These are phyloP conservation scores for Leptographium radiaticola DNA, from an alignment of 2,329 filamentous ascomycete species.

Conservation along the genomic window DNA sequence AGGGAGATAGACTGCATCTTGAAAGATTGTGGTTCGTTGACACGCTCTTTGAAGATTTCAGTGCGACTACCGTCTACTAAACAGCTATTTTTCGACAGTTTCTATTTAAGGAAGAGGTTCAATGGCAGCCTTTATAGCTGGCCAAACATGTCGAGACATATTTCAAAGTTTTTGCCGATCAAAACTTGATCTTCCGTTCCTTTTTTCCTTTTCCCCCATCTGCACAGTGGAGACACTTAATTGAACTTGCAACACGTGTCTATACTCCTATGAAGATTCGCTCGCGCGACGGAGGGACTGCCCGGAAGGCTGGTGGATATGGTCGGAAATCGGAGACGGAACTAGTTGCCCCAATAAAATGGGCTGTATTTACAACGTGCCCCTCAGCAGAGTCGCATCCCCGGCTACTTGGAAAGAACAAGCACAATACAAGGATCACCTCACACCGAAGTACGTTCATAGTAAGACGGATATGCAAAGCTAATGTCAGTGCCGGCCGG, in stretches of 20 bases:
- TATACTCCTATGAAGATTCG: neutral
- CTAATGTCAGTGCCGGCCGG: too few species aligned
- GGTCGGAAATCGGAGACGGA: neutral
- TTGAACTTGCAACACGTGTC: neutral
- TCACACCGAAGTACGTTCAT: too few species aligned
- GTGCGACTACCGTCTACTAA: neutral
- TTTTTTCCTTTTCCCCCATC: neutral
- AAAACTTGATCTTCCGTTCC: neutral
- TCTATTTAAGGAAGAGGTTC: neutral
- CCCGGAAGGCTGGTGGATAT: neutral
- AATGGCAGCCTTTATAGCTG: neutral
- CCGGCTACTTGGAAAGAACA: too few species aligned
- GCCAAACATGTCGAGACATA: neutral
- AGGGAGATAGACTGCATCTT: neutral
- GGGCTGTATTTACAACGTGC: constrained; percentile 2
- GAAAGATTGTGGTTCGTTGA: neutral
- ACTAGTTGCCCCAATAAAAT: neutral
- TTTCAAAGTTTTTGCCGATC: neutral
- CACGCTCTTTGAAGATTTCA: neutral
- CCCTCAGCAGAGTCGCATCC: too few species aligned
- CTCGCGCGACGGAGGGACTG: neutral
- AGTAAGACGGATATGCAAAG: too few species aligned
- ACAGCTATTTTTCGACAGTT: neutral
- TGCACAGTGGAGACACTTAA: neutral
- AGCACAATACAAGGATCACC: too few species aligned